Conservation (phyloP, 2,329 filamentous ascomycete species). For the Fusarium nisikadoi region DNA sequence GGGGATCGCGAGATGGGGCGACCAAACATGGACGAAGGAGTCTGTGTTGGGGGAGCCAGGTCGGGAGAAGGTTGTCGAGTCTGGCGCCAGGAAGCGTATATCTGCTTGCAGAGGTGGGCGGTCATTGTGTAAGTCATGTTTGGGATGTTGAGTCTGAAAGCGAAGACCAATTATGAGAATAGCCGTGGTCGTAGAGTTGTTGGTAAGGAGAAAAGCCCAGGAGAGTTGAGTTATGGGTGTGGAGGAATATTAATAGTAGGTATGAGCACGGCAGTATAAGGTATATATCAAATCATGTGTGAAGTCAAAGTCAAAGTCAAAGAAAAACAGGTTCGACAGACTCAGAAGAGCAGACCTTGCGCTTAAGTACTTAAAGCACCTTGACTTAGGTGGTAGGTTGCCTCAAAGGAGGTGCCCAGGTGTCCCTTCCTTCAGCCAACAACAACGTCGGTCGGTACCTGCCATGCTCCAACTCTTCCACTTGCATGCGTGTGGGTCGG, state of each 20-base stretch:
- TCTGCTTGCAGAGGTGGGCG: constrained; percentile 69
- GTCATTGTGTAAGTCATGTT: constrained; percentile 71
- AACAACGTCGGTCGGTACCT: constrained; percentile 14
- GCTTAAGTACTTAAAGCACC: constrained; percentile 15
- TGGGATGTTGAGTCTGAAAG: constrained; percentile 3
- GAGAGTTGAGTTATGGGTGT: neutral
- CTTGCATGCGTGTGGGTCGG: constrained; percentile 6
- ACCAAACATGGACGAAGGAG: constrained; percentile 38
- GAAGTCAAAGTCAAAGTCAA: neutral
- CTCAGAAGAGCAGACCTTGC: constrained; percentile 12
- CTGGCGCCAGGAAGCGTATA: constrained; percentile 68
- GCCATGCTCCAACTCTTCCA: constrained; percentile 4
- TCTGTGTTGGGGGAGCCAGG: constrained; percentile 43
- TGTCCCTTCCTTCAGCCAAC: neutral
- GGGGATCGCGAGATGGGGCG: constrained; percentile 42
- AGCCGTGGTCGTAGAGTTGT: constrained; percentile 3
- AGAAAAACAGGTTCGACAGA: neutral
- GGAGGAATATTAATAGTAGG: neutral
- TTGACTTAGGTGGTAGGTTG: neutral
- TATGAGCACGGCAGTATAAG: neutral
- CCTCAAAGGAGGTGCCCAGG: constrained; percentile 9
- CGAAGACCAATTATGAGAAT: neutral
- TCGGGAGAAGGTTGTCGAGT: constrained; percentile 56
- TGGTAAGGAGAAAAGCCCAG: neutral
- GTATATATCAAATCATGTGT: constrained; percentile 1